Conservation (phyloP, 208 protist species). For the Leishmania turanica region DNA sequence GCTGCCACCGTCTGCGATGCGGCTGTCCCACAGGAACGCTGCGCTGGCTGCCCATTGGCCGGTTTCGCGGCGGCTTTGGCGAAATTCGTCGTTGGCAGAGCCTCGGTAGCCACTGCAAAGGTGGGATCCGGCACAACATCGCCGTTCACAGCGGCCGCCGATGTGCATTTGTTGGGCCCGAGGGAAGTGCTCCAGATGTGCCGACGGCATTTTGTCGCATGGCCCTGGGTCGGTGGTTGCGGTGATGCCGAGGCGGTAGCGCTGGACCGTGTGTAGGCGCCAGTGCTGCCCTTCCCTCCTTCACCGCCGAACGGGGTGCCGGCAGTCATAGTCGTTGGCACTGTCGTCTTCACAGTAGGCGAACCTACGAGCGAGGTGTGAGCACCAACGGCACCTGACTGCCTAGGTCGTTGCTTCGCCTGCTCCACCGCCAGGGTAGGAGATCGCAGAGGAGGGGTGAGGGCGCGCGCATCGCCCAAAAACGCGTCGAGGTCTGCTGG, state of each 20-base stretch:
- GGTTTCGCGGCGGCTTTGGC: background rate
- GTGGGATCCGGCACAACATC: conserved; percentile 8
- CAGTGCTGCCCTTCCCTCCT: background rate
- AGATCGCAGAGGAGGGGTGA: background rate
- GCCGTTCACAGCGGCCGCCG: conserved; percentile 6
- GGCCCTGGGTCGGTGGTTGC: background rate
- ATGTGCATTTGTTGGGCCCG: conserved; percentile 1
- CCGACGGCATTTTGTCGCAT: conserved; percentile 1
- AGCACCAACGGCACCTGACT: background rate
- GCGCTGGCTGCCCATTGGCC: background rate
- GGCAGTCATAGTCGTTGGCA: background rate
- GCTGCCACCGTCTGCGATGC: background rate
- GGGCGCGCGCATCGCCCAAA: conserved; percentile 12
- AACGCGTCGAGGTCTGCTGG: conserved; percentile 19
- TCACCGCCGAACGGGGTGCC: background rate
- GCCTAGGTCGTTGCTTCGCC: background rate
- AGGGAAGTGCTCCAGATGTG: conserved; percentile 15
- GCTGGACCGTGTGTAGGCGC: background rate
- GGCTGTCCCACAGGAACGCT: background rate
- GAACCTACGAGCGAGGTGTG: no score
- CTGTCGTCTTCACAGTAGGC: background rate
- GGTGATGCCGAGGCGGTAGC: background rate
- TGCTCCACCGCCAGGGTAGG: background rate
- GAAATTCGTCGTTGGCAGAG: background rate
- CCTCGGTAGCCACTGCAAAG: background rate